phyloP scores from a whole-genome alignment of 1,284 basidiomycete species.

The Boletellus deceptivus region DNA sequence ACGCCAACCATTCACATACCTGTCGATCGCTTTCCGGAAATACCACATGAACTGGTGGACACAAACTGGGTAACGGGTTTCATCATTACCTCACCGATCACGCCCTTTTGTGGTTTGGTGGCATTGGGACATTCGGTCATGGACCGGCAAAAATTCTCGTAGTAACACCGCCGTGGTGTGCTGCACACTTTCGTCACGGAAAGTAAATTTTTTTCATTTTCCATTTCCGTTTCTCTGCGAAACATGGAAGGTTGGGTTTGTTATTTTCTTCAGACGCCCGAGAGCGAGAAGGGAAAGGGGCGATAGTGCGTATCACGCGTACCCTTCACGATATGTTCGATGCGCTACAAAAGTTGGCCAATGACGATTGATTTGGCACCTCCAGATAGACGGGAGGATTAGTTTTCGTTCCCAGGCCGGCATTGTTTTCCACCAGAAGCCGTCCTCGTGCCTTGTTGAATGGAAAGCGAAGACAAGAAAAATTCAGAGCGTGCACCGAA shows the following conservation, averaged over 20 bases:
- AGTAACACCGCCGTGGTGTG: constrained; percentile 20
- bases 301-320: constrained; percentile 33
- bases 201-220: constrained; percentile 8
- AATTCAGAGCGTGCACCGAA: constrained; percentile 14
- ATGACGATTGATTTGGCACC: constrained; percentile 16
- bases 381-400: constrained; percentile 16
- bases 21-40: constrained; percentile 29
- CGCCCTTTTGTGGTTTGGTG: constrained; percentile 11
- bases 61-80: constrained; percentile 10
- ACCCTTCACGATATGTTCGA: background rate
- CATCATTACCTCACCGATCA: constrained; percentile 21
- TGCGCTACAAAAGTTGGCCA: constrained; percentile 14
- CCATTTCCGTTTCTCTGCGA: background rate
- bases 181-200: constrained; percentile 14
- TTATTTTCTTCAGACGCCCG: constrained; percentile 5
- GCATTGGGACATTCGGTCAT: constrained; percentile 13
- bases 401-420: constrained; percentile 17
- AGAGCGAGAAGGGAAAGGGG: constrained; percentile 11
- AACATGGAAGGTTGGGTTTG: constrained; percentile 4
- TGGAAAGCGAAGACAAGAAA: constrained; percentile 17
- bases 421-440: constrained; percentile 11
- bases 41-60: constrained; percentile 13
- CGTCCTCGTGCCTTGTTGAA: constrained; percentile 21
- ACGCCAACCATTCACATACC: constrained; percentile 4
- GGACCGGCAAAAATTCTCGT: constrained; percentile 15